Conservation (phyloP, 352 stramenopile genomes). For the Thalassiosira hispida region DNA sequence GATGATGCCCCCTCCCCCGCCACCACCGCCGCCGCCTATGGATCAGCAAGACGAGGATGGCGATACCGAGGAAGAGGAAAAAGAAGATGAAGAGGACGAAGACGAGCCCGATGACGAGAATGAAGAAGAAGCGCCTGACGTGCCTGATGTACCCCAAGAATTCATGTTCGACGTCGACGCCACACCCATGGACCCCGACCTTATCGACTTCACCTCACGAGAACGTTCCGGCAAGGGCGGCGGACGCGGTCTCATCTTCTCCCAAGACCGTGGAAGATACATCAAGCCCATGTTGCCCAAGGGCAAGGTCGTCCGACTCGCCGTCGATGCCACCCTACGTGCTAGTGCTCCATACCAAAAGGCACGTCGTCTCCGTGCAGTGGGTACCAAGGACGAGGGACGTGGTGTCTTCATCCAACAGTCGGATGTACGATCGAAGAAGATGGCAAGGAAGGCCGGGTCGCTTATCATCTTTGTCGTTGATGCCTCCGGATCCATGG, state of each 20-base stretch:
- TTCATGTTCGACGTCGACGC: conserved; percentile 90
- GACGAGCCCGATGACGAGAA: conserved; percentile 79
- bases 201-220: conserved; percentile 85
- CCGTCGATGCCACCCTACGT: conserved; percentile 88
- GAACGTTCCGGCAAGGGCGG: conserved; percentile 85
- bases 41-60: conserved; percentile 74
- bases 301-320: conserved; percentile 85
- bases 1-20: conserved; percentile 81
- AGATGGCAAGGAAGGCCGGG: conserved; percentile 88
- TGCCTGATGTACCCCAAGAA: conserved; percentile 86
- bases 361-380: conserved; percentile 65
- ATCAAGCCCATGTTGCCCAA: conserved; percentile 89
- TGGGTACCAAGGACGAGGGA: conserved; percentile 75
- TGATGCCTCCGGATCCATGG: conserved; percentile 89
- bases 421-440: conserved; percentile 86
- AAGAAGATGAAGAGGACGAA: conserved; percentile 81
- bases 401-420: conserved; percentile 86
- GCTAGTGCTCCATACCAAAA: conserved; percentile 88
- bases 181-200: conserved; percentile 87
- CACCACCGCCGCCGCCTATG: conserved; percentile 74
- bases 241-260: conserved; percentile 87
- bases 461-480: conserved; percentile 89
- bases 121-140: conserved; percentile 82
- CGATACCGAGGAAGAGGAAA: conserved; percentile 73
- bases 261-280: conserved; percentile 88